Conservation (phyloP, 495 filamentous ascomycete genomes). For the Xylaria telfairii region DNA sequence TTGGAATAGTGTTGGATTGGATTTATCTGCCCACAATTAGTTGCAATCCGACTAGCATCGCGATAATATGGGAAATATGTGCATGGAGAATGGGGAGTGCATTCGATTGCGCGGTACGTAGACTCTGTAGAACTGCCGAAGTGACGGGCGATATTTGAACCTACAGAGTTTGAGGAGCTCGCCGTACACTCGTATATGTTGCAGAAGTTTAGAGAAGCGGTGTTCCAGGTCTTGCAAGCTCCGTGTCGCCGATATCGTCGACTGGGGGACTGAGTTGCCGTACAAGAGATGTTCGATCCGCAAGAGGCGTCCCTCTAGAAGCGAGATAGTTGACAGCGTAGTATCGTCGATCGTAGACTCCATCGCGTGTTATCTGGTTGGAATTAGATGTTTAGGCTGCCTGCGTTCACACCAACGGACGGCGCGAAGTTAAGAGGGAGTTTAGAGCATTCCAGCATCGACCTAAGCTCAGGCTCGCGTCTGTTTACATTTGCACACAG, state of each 20-base stretch:
- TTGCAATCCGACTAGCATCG: neutral
- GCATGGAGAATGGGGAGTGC: neutral
- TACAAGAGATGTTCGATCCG: constrained; percentile 77
- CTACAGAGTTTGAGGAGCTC: constrained; percentile 58
- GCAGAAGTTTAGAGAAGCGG: constrained; percentile 48
- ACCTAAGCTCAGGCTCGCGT: neutral
- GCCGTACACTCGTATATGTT: constrained; percentile 50
- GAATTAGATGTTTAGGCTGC: neutral
- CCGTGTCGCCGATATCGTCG: constrained; percentile 51
- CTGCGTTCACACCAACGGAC: neutral
- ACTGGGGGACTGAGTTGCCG: constrained; percentile 54
- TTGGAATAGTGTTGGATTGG: constrained; percentile 56
- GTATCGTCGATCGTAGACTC: constrained; percentile 57
- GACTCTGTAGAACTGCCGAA: neutral
- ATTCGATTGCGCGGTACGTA: neutral
- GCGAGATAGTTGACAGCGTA: constrained; percentile 68
- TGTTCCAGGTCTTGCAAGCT: constrained; percentile 70
- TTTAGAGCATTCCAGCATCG: neutral
- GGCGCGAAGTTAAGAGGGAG: neutral
- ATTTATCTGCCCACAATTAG: constrained; percentile 42
- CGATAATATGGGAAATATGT: neutral
- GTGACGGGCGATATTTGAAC: constrained; percentile 28
- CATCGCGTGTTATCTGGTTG: constrained; percentile 40
- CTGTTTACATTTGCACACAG: neutral
- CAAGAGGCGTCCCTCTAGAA: constrained; percentile 77